Evolutionary conservation across 352 stramenopile species (phyloP), one percentile per base, ranked within the genome.

Genomic region (Phytophthora citricola): DNA sequence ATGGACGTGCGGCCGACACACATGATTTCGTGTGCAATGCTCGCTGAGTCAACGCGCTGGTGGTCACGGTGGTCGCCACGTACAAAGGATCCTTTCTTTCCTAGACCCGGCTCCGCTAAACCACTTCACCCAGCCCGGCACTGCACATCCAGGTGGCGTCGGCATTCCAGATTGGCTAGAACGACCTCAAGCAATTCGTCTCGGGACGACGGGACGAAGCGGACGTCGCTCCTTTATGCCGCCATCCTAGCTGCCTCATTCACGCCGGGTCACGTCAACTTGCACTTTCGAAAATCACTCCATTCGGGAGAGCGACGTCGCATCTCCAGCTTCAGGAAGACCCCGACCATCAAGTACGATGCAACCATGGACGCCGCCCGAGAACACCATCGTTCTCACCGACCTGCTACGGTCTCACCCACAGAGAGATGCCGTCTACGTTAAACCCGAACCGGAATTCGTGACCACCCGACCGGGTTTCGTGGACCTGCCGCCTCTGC

Each of bases 131-230:
- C 17, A 54, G 53, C 61, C 52, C 8, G 44, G 52, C 52, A 46
- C 52, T 63, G 52, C 44, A 63, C 52, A n/a, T 17, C 26, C 63
- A 71, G 63, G 63, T 71, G 63, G 63, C 17, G 39, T 20, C 5
- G 17, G 48, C 58, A 60, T 60, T 36, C 34, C 49, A 61, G 29
- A 20, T 44, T 46, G 27, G 22, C 39, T n/a, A 55, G 43, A 54
- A 4, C 7, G n/a, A 26, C 31, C 32, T 70, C 63, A 66, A 71
- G 26, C n/a, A 60, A 57, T 69, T 50, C 32, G 29, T 31, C n/a
- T 17, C 8, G 20, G 56, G 43, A 71, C 63, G 63, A 71, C 63
- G 7, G 12, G 41, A 71, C 63, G 63, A 71, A 71, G 63, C 26
- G 11, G 29, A 58, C 38, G 48, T 34, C 50, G 48, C 49, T 58